These are phyloP conservation scores for Moringa oleifera DNA, from an alignment of 345 rosid species.

Conservation along the genomic window DNA sequence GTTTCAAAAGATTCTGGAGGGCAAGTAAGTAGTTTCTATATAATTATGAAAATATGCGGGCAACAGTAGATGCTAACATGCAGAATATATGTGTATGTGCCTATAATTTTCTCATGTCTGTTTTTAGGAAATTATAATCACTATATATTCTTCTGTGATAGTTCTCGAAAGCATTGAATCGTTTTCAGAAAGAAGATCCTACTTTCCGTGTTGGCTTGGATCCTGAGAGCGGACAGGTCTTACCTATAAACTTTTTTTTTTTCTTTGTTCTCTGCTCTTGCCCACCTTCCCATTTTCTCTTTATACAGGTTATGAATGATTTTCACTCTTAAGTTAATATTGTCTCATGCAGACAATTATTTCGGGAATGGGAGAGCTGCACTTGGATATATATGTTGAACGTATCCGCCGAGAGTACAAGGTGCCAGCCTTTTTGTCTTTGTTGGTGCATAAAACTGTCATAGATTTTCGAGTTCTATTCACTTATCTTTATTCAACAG, in stretches of 20 bases:
- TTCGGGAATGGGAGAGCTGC: constrained; percentile 99
- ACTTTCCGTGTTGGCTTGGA: constrained; percentile 98
- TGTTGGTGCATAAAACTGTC: not conserved
- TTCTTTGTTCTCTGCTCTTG: too few relatives aligned
- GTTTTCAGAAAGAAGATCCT: constrained; percentile 96
- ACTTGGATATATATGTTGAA: constrained; percentile 92
- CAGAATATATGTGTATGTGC: not conserved
- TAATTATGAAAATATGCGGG: too few relatives aligned
- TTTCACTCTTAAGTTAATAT: not conserved
- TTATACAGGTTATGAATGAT: not conserved
- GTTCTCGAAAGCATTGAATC: constrained; percentile 98
- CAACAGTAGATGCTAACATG: not conserved
- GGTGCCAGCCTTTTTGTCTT: constrained; percentile 35
- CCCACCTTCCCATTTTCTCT: not conserved
- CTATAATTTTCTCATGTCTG: not conserved
- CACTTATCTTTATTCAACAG: constrained; percentile 23
- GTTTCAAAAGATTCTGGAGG: constrained; percentile 96
- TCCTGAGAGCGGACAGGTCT: constrained; percentile 95
- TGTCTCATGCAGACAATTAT: constrained; percentile 69
- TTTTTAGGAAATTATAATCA: constrained; percentile 7
- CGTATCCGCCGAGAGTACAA: constrained; percentile 93
- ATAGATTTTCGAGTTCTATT: not conserved
- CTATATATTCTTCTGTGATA: constrained; percentile 21
- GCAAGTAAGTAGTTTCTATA: constrained; percentile 53
- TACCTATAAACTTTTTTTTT: constrained; percentile 9